These are phyloP conservation scores for Chromera velia DNA, from an alignment of 73 alveolate genomes.

Conservation along the genomic window DNA sequence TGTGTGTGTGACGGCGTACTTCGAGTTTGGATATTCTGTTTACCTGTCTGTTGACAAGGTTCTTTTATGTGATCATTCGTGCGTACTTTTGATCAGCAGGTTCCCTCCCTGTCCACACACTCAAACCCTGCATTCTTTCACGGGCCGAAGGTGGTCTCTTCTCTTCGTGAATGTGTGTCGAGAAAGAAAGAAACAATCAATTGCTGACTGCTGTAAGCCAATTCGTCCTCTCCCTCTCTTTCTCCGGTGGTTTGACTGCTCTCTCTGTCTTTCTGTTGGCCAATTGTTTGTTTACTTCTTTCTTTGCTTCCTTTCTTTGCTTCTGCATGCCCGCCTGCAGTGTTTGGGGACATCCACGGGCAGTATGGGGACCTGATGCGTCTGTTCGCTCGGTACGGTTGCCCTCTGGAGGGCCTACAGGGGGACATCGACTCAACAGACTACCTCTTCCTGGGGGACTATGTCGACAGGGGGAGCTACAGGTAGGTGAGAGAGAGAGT, in stretches of 20 bases:
- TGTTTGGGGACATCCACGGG: constrained; percentile 96
- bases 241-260: background rate
- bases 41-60: too few species aligned
- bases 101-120: too few species aligned
- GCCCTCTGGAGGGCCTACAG: constrained; percentile 66
- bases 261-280: background rate
- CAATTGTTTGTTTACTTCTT: background rate
- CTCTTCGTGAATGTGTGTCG: too few species aligned
- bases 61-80: too few species aligned
- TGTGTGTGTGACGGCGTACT: too few species aligned
- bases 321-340: constrained; percentile 49
- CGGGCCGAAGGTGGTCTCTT: too few species aligned
- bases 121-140: too few species aligned
- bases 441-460: constrained; percentile 86
- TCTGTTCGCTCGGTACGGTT: constrained; percentile 82
- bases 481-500: background rate
- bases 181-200: too few species aligned
- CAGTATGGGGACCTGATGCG: constrained; percentile 94
- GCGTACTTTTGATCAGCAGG: too few species aligned
- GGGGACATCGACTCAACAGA: constrained; percentile 67
- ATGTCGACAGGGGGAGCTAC: constrained; percentile 46
- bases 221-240: background rate
- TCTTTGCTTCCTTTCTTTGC: background rate
- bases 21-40: too few species aligned
- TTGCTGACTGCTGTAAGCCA: background rate